Base-by-base conservation (phyloP, 2,329 filamentous ascomycete genomes). In the Xylariaceae sp. region DNA sequence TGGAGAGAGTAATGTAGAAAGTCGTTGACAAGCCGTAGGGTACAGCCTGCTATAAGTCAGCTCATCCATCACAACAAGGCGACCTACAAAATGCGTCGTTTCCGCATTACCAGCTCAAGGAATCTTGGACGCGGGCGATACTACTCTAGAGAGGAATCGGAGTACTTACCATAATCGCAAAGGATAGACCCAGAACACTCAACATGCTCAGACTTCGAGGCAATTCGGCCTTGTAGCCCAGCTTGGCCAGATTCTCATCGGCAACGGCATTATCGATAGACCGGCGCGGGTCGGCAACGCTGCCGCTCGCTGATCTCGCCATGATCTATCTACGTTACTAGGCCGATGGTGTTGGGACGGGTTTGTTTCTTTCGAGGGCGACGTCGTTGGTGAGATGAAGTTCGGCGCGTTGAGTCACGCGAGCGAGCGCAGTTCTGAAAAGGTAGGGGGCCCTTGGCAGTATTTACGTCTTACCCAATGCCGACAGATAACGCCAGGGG, bases 11-110 rank as follows among this genome's bases (percentile, higher is more conserved):
- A 57, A 85, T 83, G 63, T 78, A 81, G 47, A 87, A 68, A 2
- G 83, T 87, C 13, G 83, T 86, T 22, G 72, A 78, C 29, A 86
- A 68, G 28, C 83, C 83, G 51, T 81, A 85, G 1, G 81, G 81
- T 9, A 81, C 81, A 9, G 83, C 83, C 81, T 32, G 16, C 15
- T 13, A 11, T 6, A 11, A 26, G 22, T 26, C 22, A 26, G 22
- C 11, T 11, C 11, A 6, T 26, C 22, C 6, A 26, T 26, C 22
- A 11, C 22, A 26, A 11, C 11, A 26, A 26, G 11, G 11, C 22
- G 22, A 26, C 22, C 6, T 26, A n/a, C n/a, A n/a, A n/a, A n/a
- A n/a, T n/a, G n/a, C n/a, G n/a, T n/a, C n/a, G n/a, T n/a, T n/a
- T n/a, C n/a, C n/a, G n/a, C n/a, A n/a, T n/a, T n/a, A n/a, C n/a